phyloP scores from a whole-genome alignment of 306 rosid species.

The Casuarina equisetifolia region DNA sequence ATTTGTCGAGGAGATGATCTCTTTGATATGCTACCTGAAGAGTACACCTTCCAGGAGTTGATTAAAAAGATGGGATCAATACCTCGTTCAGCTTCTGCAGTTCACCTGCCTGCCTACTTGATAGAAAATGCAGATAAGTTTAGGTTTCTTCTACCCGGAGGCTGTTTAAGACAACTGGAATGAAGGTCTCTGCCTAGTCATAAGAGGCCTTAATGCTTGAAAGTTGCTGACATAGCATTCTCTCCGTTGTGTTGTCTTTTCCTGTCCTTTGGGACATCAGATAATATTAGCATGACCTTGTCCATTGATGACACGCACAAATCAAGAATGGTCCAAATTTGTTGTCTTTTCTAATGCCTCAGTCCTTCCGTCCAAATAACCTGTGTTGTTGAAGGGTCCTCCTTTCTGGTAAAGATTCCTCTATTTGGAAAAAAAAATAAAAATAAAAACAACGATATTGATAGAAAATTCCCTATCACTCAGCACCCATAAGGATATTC shows the following conservation, averaged over 20 bases:
- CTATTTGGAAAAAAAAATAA: no score
- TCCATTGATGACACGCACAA: no score
- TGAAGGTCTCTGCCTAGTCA: conserved; percentile 13
- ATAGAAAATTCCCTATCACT: no score
- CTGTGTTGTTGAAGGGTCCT: no score
- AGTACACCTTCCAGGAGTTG: conserved; percentile 71
- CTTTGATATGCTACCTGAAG: conserved; percentile 89
- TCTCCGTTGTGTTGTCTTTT: background rate
- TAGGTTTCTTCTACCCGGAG: conserved; percentile 87
- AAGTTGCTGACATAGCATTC: background rate
- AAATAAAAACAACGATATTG: no score
- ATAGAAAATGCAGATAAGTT: conserved; percentile 73
- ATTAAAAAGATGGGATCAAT: conserved; percentile 79
- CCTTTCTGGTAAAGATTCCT: no score
- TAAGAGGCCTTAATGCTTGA: background rate
- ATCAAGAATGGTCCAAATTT: no score
- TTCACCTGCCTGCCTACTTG: conserved; percentile 82
- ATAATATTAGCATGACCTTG: no score
- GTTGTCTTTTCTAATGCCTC: no score
- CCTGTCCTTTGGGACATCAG: background rate
- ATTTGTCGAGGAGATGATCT: conserved; percentile 80
- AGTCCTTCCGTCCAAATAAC: no score
- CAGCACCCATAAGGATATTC: no score
- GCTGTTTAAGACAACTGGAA: conserved; percentile 65
- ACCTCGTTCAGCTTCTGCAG: conserved; percentile 81